Evolutionary conservation across 2,329 filamentous ascomycete genomes (phyloP), one percentile per base, ranked within the genome.

Genomic region (Cordyceps farinosa): DNA sequence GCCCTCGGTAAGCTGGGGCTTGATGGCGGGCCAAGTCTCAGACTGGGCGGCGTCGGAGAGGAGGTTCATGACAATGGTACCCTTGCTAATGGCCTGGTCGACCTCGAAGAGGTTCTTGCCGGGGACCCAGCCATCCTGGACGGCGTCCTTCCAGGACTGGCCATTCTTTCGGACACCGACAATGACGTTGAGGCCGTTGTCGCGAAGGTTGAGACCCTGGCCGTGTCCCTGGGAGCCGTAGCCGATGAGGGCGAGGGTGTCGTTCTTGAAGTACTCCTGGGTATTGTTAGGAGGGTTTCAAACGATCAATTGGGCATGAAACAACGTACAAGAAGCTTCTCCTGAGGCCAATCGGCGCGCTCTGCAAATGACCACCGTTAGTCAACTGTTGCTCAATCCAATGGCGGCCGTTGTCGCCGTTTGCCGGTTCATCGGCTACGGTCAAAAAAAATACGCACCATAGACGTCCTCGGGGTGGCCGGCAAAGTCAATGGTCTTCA

Each of bases 401-500:
- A 30, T 32, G 44, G 42, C 15, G 44, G 11, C 6, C 30, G 8
- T 58, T 22, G 32, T 9, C 55, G 44, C 44, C 44, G 30, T 47
- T 48, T 45, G 42, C 42, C 10, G 32, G 44, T 44, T 40, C 3
- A 56, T 42, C 36, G 9, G 50, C 50, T 27, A 22, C 5, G 36
- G 11, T 29, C 3, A 30, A 8, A 50, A n/a, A 42, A 40, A 30
- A 11, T 67, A 74, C 85, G 73, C 80, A 96, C 92, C 92, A 78
- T 91, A 97, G 77, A 99, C 95, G 70, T 89, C 87, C 87, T 99
- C 95, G 84, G 96, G 94, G 77, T 86, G 85, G 74, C 92, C 95
- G 70, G 95, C 95, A 79, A 99, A 99, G 87, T 98, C 93, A 80
- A 99, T 94, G 72, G 94, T 97, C 91, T 99, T 98, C 76, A 97